Evolutionary conservation across 371 early-diverging fungal genomes (phyloP), one percentile per base, ranked within the genome.

Genomic region (Massospora cicadina): DNA sequence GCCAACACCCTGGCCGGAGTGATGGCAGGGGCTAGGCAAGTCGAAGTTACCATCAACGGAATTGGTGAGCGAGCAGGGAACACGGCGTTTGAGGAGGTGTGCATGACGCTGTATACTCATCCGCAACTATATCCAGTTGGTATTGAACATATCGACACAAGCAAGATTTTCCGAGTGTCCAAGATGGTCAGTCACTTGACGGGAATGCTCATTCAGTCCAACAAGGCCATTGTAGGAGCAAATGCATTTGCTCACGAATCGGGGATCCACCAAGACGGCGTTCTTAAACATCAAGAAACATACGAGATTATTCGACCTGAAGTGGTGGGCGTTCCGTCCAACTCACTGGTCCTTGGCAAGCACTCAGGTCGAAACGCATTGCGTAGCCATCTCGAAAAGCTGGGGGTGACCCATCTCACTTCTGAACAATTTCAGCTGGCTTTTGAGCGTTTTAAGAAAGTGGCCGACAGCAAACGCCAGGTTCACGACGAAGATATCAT

Each of bases 231-330:
- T 70, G 96, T 96, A 5, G 96, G 96, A 33, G 85, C 87, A 65
- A 95, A 95, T 68, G 96, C 96, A n/a, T 95, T 95, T 70, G 79
- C 92, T 67, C 96, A 96, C 74, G 94, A 94, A 75, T 90, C 91
- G 60, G 96, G 96, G 60, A 96, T 96, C 71, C 96, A 96, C 75
- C 96, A 96, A 74, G 96, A 96, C 71, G 96, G 96, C 68, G 86
- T 96, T 55, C 82, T 96, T 67, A 96, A 96, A 79, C 83, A 93
- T 79, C 83, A 88, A 69, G 79, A 77, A 55, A 96, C 96, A 0
- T 96, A 96, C 69, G 96, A 96, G 74, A 96, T 96, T 68, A 94
- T 96, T 67, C 80, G 83, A 56, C 93, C 96, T 5, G 91, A 86
- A 58, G 82, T 86, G 25, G 88, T 96, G 1, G 96, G 96, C 70